Evolutionary conservation across 805 yeast species (phyloP), one percentile per base, ranked within the genome.

Genomic region (Kuraishia borneana): DNA sequence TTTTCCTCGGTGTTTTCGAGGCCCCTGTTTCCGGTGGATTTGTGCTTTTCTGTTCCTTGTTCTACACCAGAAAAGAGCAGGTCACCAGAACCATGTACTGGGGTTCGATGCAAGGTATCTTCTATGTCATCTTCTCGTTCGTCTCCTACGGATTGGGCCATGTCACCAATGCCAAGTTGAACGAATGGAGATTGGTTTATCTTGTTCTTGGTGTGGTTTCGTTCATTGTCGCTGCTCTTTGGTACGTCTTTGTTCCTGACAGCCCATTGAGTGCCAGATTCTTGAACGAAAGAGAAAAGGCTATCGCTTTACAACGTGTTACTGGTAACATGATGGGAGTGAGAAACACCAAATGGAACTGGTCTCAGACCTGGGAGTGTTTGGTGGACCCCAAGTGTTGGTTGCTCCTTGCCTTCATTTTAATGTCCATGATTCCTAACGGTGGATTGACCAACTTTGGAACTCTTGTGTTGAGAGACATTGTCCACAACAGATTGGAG

Each of bases 361-460:
- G 33, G 37, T 30, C 39, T 17, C 62, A 54, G 38, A 38, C 49
- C 5, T 40, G 37, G 27, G 58, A 53, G 32, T 48, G 54, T 12
- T 31, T 47, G 17, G 33, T 40, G 13, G 57, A 54, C 34, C 30
- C 46, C 23, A 65, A 68, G 45, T 63, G 70, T 4, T 74, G 73
- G 68, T 42, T 68, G 18, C 58, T 63, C 47, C 65, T 72, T 31
- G 55, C 60, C 43, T 64, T 70, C 44, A 47, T 58, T 8, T 54
- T 65, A 35, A 63, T 65, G 17, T 46, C 68, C 21, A 51, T 65
- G 34, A 63, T 77, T 42, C 80, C 81, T 33, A 71, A 73, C 43
- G 82, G 81, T 45, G 81, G 76, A 26, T 46, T 70, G 19, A 62
- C 73, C 16, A 68, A 62, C 45, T 71, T 71, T 36, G 47, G 47